Base-by-base conservation (phyloP, 208 protist species). In the Acanthamoeba healyi region DNA sequence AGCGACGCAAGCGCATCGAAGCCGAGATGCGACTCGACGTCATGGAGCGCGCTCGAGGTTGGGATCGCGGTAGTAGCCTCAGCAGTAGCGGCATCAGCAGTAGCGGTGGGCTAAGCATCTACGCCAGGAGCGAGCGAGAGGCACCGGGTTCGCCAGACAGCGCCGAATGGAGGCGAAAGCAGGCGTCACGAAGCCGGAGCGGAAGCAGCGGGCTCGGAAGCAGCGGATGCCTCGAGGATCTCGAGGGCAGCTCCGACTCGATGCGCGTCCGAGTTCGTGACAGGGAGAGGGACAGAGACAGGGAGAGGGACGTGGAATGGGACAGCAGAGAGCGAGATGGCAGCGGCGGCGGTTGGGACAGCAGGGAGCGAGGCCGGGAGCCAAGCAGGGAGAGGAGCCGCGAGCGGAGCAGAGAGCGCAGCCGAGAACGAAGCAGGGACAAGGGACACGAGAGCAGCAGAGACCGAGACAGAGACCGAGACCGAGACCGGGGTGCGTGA, bases 1-100 rank as follows among this genome's bases (percentile, higher is more conserved):
- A 72, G 34, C 63, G 63, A 38, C 63, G 63, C n/a, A 72, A 72
- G 63, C 63, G 63, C n/a, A 72, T 72, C 10, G 63, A 72, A 19
- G 63, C 63, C n/a, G 63, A 72, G 63, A 72, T 40, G 63, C 63
- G n/a, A 29, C 63, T 72, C 9, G 63, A 72, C 32, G 26, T 72
- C 6, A 58, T 58, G 14, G 63, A 72, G 63, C 63, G 63, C n/a
- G 9, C 32, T 19, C n/a, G 63, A 32, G n/a, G 63, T 0, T 40
- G 63, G n/a, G 63, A 72, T 22, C 51, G 51, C 51, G 15, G 15
- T 19, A 1, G 15, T 2, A 26, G 51, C 51, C 19, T 5, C 51
- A 26, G 7, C 44, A 49, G 7, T 12, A 49, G 7, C 44, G 44
- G 19, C 1, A 22, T 17, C 51, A 17, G 12, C 54, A 24, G 54